Percentiles rank a stretch among this genome's conserved stretches.
phyloP scores from a whole-genome alignment of 495 filamentous ascomycete genomes.

The Neurospora sp. region DNA sequence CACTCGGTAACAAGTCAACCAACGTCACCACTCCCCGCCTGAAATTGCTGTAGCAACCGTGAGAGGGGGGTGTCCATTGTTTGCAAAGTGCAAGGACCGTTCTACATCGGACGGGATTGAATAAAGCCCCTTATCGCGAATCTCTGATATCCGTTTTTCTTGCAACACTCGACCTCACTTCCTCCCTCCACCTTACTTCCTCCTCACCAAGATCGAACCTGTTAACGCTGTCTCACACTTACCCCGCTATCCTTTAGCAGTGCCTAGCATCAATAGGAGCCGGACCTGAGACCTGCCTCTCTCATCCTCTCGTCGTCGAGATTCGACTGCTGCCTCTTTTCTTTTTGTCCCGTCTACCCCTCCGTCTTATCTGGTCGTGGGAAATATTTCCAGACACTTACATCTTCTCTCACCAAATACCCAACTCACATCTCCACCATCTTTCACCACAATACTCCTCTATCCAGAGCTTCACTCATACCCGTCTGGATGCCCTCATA shows the following conservation, averaged over 20 bases:
- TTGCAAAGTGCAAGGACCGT: not conserved
- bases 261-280: not conserved
- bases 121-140: not conserved
- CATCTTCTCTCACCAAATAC: not conserved
- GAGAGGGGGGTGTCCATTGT: not conserved
- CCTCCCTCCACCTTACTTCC: conserved; percentile 1
- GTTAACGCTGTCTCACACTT: conserved; percentile 7
- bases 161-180: not conserved
- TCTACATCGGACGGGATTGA: not conserved
- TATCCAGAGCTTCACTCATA: not conserved
- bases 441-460: not conserved
- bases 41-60: not conserved
- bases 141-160: not conserved
- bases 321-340: not conserved
- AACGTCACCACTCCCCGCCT: not conserved
- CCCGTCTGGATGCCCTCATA: not conserved
- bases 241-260: conserved; percentile 2
- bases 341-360: not conserved
- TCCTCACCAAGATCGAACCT: conserved; percentile 10
- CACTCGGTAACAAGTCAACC: not conserved
- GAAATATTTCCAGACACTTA: not conserved
- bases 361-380: not conserved
- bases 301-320: not conserved
- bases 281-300: not conserved
- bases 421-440: not conserved